These are phyloP conservation scores for Hypoxylon lenormandii DNA, from an alignment of 495 filamentous ascomycete species.

Conservation along the genomic window DNA sequence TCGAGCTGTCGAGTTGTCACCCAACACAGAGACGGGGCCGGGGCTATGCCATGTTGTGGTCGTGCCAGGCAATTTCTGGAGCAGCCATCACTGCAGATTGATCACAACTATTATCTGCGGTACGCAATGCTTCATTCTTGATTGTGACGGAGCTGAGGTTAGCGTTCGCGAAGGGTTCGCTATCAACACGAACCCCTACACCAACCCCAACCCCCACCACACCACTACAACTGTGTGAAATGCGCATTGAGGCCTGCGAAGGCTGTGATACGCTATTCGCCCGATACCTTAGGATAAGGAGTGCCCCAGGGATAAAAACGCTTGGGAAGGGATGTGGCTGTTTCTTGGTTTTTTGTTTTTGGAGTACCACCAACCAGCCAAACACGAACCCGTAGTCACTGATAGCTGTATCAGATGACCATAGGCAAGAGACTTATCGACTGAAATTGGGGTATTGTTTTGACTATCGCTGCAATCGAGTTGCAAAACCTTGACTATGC, in stretches of 20 bases:
- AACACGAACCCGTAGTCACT: slow-evolving; percentile 23
- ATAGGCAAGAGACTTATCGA: slow-evolving; percentile 33
- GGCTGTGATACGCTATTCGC: slow-evolving; percentile 30
- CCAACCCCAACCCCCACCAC: too few species aligned
- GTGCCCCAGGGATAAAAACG: slow-evolving; percentile 10
- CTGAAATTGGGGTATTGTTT: slow-evolving; percentile 25
- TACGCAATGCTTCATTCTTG: neutral
- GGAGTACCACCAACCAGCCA: slow-evolving; percentile 38
- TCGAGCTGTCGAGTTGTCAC: neutral
- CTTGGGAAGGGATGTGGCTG: slow-evolving; percentile 28
- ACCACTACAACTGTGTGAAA: slow-evolving; percentile 8
- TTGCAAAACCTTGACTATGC: slow-evolving; percentile 27
- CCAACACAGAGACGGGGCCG: neutral
- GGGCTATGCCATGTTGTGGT: slow-evolving; percentile 19
- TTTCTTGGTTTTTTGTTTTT: slow-evolving; percentile 8
- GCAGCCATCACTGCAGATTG: slow-evolving; percentile 1
- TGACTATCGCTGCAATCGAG: slow-evolving; percentile 30
- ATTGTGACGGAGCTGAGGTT: slow-evolving; percentile 16
- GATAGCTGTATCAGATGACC: slow-evolving; percentile 42
- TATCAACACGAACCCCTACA: slow-evolving; percentile 19
- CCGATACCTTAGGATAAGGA: slow-evolving; percentile 13
- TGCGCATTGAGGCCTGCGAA: slow-evolving; percentile 2
- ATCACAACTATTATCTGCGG: neutral
- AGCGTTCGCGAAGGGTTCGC: slow-evolving; percentile 20
- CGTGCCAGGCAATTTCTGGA: slow-evolving; percentile 5